Evolutionary conservation across 805 yeast species (phyloP).

Genomic region (Candida endomychidarum): DNA sequence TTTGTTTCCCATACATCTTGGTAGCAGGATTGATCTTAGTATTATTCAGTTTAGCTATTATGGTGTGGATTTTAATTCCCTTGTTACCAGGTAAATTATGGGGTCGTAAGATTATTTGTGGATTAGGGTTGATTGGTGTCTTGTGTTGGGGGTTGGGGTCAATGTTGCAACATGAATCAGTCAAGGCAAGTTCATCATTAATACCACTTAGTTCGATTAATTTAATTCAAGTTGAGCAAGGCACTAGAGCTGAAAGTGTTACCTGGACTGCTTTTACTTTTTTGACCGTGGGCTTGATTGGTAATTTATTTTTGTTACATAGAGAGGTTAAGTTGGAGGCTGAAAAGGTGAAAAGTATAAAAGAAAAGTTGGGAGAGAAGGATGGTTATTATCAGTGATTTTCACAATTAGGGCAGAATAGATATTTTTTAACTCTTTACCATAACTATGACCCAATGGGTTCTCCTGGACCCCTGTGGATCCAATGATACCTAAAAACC

Average conservation of each 20-base stretch:
- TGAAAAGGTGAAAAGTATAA: neutral
- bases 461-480: too few species aligned
- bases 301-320: conserved; percentile 27
- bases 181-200: conserved; percentile 42
- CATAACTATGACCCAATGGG: too few species aligned
- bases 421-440: too few species aligned
- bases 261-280: conserved; percentile 62
- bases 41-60: conserved; percentile 40
- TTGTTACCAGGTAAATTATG: conserved; percentile 44
- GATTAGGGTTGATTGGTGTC: conserved; percentile 34
- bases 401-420: too few species aligned
- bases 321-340: conserved; percentile 24
- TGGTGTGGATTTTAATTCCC: conserved; percentile 37
- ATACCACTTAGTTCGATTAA: conserved; percentile 52
- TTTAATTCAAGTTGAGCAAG: conserved; percentile 43
- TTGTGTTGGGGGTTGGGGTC: conserved; percentile 65
- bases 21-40: conserved; percentile 48
- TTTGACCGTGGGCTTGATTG: conserved; percentile 38
- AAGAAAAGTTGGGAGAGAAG: too few species aligned
- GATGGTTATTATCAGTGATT: too few species aligned
- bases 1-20: conserved; percentile 55
- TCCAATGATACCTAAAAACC: too few species aligned
- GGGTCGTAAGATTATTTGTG: conserved; percentile 23
- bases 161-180: conserved; percentile 62
- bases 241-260: conserved; percentile 55